Evolutionary conservation across 1,284 basidiomycete genomes (phyloP).

Genomic region (Trichosporon sp.): DNA sequence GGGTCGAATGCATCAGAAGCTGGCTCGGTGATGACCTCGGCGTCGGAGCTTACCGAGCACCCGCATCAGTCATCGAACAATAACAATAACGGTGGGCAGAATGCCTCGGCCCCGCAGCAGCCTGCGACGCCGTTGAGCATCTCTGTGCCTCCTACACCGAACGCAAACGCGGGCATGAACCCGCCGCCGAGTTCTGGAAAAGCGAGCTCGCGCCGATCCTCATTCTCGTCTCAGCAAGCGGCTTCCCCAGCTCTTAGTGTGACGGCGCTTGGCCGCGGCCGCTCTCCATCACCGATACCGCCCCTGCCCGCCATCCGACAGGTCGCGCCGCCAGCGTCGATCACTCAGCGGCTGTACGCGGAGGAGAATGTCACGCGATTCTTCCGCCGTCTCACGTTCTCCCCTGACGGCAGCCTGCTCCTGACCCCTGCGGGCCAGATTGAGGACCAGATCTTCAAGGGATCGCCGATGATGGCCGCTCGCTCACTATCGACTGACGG

Average conservation of each 20-base stretch:
- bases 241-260: slow-evolving; percentile 41
- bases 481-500: slow-evolving; percentile 37
- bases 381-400: slow-evolving; percentile 88
- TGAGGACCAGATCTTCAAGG: slow-evolving; percentile 69
- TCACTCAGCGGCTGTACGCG: slow-evolving; percentile 68
- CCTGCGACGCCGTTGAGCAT: slow-evolving; percentile 30
- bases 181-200: slow-evolving; percentile 40
- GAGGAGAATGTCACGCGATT: slow-evolving; percentile 95
- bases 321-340: slow-evolving; percentile 33
- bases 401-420: slow-evolving; percentile 86
- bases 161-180: slow-evolving; percentile 39
- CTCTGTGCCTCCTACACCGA: slow-evolving; percentile 42
- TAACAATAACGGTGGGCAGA: neutral
- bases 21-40: slow-evolving; percentile 57
- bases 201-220: slow-evolving; percentile 68
- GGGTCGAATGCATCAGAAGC: slow-evolving; percentile 70
- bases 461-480: slow-evolving; percentile 48
- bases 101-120: slow-evolving; percentile 25
- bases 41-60: slow-evolving; percentile 54
- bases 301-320: slow-evolving; percentile 76
- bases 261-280: slow-evolving; percentile 50
- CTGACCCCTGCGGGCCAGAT: slow-evolving; percentile 95
- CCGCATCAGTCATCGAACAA: neutral
- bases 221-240: slow-evolving; percentile 61
- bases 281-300: slow-evolving; percentile 85